Evolutionary conservation across 768 basidiomycete species (phyloP), one percentile per base, ranked within the genome.

Genomic region (Amanita molliuscula): DNA sequence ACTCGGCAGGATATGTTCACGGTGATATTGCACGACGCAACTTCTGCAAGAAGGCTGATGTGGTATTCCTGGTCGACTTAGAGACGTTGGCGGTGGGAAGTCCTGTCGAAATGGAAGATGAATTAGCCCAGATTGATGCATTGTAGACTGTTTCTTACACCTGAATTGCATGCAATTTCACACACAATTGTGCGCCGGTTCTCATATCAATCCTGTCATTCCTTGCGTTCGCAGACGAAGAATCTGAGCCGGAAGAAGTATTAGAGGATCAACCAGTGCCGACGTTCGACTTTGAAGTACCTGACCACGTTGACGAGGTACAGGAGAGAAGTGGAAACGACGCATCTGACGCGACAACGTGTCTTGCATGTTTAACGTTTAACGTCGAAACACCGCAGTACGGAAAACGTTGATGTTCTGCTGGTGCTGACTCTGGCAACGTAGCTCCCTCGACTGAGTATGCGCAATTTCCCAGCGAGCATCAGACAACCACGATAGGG

Each of bases 241-340:
- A 62, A 7, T 58, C 59, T 9, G 68, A 68, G 31, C 58, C 61
- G 1, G 65, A 67, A 45, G 62, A 57, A 47, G 55, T n/a, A 6
- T 3, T 44, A 44, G 58, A 53, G 2, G 68, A 72, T 26, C 70
- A 70, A 44, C 71, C 70, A 15, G 68, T 68, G 7, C 68, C 70
- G 9, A 73, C 70, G 5, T 76, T 74, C 0, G 74, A 75, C 50
- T 58, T 72, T 44, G 74, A 75, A 55, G 59, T 63, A 33, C 67
- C 68, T 25, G 71, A 72, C 31, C 15, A 38, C 10, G 54, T 46
- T 13, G 44, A 48, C 18, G 42, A 28, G 21, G 57, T 20, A 1
- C 11, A 9, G 26, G 25, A 43, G 56, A 16, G 59, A 61, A 4
- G 48, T 10, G 9, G 59, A 61, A 3, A 16, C 15, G 11, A 28